A percentile compares a stretch with the other conserved stretches of the same genome.
phyloP scores from a whole-genome alignment of 2,329 filamentous ascomycete genomes.

The Diaporthe sp. region DNA sequence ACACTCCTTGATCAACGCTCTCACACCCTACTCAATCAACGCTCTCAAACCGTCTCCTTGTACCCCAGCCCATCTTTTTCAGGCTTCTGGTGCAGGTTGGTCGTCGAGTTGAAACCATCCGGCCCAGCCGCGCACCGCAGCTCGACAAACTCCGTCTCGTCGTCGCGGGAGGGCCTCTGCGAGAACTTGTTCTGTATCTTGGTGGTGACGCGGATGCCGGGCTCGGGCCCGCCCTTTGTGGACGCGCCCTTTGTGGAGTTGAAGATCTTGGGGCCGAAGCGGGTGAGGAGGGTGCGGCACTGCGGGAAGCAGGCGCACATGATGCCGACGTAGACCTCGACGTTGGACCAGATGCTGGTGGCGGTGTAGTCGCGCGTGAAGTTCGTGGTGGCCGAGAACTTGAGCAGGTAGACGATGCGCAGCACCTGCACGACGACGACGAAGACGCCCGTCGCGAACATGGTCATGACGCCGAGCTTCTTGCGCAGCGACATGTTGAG shows the following conservation, averaged over 20 bases:
- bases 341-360: slow-evolving; percentile 27
- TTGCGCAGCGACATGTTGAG: slow-evolving; percentile 56
- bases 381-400: slow-evolving; percentile 2
- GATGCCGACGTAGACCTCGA: slow-evolving; percentile 25
- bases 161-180: neutral
- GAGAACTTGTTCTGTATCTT: slow-evolving; percentile 26
- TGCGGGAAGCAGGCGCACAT: slow-evolving; percentile 30
- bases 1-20: no score
- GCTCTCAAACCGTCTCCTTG: slow-evolving; percentile 23
- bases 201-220: slow-evolving; percentile 20
- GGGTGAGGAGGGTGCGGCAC: slow-evolving; percentile 24
- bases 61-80: neutral
- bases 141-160: slow-evolving; percentile 19
- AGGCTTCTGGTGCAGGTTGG: neutral
- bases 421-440: slow-evolving; percentile 23
- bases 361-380: slow-evolving; percentile 21
- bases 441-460: slow-evolving; percentile 48
- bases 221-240: neutral
- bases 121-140: neutral
- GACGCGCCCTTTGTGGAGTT: neutral
- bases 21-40: neutral
- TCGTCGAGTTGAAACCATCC: slow-evolving; percentile 21
- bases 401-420: slow-evolving; percentile 23
- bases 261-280: slow-evolving; percentile 15
- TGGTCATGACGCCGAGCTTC: slow-evolving; percentile 54